Conservation (phyloP, 2,329 filamentous ascomycete species). For the Neopestalotiopsis sp. region DNA sequence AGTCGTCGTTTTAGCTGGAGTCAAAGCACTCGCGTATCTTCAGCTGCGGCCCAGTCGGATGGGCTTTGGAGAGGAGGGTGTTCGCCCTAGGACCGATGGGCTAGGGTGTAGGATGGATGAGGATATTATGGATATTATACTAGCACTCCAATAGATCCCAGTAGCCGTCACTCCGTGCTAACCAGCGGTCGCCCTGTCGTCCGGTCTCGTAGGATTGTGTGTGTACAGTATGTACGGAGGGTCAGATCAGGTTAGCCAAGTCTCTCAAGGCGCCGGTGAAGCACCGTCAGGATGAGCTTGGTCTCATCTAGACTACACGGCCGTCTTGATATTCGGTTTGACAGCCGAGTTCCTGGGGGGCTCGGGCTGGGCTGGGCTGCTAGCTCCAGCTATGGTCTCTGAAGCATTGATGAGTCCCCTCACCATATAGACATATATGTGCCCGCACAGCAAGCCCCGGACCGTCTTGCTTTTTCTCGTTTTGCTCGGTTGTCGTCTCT, state of each 20-base stretch:
- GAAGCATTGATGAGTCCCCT: neutral
- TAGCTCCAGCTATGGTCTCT: neutral
- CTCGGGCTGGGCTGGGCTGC: no score
- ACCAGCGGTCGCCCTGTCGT: no score
- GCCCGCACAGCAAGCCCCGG: neutral
- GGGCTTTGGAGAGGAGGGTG: neutral
- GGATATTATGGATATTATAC: neutral
- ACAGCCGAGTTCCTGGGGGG: slow-evolving; percentile 1
- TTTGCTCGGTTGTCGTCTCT: neutral
- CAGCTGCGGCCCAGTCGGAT: neutral
- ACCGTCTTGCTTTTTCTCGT: neutral
- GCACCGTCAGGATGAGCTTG: slow-evolving; percentile 3
- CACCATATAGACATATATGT: neutral
- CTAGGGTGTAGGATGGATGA: neutral
- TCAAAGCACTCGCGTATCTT: slow-evolving; percentile 1
- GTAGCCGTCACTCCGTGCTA: neutral
- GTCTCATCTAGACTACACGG: slow-evolving; percentile 14
- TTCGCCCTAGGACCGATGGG: neutral
- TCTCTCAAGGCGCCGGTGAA: neutral
- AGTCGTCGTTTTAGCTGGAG: neutral
- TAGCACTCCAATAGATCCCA: neutral
- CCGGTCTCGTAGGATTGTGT: no score
- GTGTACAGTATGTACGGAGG: neutral
- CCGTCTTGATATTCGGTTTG: neutral
- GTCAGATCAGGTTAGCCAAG: neutral